These are phyloP conservation scores for Xylaria sp. DNA, from an alignment of 495 filamentous ascomycete genomes.

Conservation along the genomic window DNA sequence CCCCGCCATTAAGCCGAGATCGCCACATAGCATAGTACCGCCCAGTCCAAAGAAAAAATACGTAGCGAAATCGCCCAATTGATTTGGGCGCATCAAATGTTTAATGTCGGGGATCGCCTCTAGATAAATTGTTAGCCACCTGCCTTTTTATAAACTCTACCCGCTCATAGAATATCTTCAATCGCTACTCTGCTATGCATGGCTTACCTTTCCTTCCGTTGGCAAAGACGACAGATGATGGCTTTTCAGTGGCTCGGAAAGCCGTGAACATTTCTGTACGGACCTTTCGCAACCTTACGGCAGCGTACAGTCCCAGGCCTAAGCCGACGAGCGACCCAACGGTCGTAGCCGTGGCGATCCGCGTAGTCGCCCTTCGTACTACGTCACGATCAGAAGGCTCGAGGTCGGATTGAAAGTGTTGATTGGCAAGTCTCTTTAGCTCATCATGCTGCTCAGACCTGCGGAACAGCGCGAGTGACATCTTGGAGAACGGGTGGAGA, in stretches of 20 bases:
- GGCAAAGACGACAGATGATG: constrained; percentile 66
- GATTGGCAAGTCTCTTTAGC: constrained; percentile 64
- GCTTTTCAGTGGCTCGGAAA: constrained; percentile 64
- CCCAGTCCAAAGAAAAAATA: constrained; percentile 68
- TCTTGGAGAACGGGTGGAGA: constrained; percentile 8
- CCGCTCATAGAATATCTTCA: neutral
- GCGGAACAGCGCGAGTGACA: constrained; percentile 63
- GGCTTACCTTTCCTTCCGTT: constrained; percentile 62
- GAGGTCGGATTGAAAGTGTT: constrained; percentile 70
- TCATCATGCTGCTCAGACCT: constrained; percentile 57
- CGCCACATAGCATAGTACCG: constrained; percentile 69
- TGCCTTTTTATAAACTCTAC: neutral
- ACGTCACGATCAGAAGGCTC: constrained; percentile 63
- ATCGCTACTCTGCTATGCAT: neutral
- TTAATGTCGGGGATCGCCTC: constrained; percentile 69
- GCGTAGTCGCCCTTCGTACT: constrained; percentile 60
- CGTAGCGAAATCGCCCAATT: constrained; percentile 65
- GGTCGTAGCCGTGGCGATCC: constrained; percentile 58
- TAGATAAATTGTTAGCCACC: constrained; percentile 33
- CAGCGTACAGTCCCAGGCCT: constrained; percentile 63
- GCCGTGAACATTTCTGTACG: constrained; percentile 64
- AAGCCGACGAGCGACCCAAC: constrained; percentile 67
- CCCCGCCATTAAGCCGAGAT: constrained; percentile 65
- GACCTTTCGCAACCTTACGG: constrained; percentile 61
- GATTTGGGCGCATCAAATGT: constrained; percentile 60